Conservation (phyloP, 345 rosid genomes). For the Pistacia atlantica region DNA sequence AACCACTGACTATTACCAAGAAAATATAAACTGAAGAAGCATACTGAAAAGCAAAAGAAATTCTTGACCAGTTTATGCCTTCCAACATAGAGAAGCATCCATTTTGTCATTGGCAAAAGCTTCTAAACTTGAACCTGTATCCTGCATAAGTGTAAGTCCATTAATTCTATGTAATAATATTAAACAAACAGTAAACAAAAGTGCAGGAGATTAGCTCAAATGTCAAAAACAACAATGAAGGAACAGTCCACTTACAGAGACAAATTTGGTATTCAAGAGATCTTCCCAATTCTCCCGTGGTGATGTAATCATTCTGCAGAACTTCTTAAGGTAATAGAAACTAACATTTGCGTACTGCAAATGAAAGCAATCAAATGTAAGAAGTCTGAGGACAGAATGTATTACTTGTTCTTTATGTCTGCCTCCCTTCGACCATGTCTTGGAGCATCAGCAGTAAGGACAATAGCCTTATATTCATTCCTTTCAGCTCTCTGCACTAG, state of each 20-base stretch:
- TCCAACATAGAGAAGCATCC: conserved; percentile 77
- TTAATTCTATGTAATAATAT: background rate
- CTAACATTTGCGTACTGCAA: conserved; percentile 7
- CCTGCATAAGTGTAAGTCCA: conserved; percentile 36
- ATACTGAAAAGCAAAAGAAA: background rate
- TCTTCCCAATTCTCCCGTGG: conserved; percentile 77
- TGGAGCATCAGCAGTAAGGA: conserved; percentile 84
- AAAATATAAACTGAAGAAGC: background rate
- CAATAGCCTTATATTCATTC: conserved; percentile 79
- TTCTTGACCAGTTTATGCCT: conserved; percentile 41
- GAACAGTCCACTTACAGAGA: conserved; percentile 49
- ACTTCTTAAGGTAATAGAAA: background rate
- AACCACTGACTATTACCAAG: background rate
- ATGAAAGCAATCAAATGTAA: background rate
- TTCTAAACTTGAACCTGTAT: conserved; percentile 61
- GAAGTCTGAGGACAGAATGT: background rate
- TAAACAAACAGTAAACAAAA: background rate
- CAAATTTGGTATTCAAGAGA: conserved; percentile 45
- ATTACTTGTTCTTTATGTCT: conserved; percentile 82
- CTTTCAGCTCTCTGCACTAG: conserved; percentile 82
- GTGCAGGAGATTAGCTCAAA: background rate
- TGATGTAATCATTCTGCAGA: conserved; percentile 68
- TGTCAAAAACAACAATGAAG: background rate
- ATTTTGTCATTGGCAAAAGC: conserved; percentile 39
- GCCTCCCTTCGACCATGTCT: conserved; percentile 86